Base-by-base conservation (phyloP, 2,329 filamentous ascomycete species). In the Ascochyta fabae region DNA sequence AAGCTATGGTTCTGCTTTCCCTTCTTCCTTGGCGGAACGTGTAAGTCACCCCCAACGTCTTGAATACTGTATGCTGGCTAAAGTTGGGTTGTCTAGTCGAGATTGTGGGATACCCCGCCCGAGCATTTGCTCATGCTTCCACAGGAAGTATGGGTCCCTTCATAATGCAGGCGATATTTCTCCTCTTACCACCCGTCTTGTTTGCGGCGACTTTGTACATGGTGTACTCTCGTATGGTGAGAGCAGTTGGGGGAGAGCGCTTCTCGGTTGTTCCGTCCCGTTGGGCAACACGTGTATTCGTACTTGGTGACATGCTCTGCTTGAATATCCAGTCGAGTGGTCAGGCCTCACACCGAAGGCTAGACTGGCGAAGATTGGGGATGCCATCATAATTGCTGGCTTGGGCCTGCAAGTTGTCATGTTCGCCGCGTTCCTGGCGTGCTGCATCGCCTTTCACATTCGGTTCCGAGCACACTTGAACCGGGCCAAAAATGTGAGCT, bases 331-430 rank as follows among this genome's bases (percentile, higher is more conserved):
- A 27, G 9, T 27, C 26, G 26, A 27, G 26, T 27, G 26, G 26
- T 27, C 26, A 7, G 26, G 26, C 6, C 26, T 27, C 6, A 60
- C 79, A 4, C 46, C 53, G 3, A 55, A 56, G 7, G n/a, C 31
- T 1, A 39, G 51, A 4, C 22, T 42, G 10, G 31, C n/a, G 6
- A 49, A 46, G 13, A 52, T 42, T 13, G 56, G 55, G 7, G 51
- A 64, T 4, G 33, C 5, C 1, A 72, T 86, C 35, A 78, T 87
- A n/a, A 67, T 86, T 7, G 79, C 57, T 1, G 85, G 85, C 0
- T 71, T 88, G 3, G 65, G 80, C 26, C 64, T 86, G n/a, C 85
- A 88, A 64, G 74, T 87, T n/a, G 31, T 83, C 33, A 77, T 83
- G 44, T 86, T 87, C 58, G 77, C 76, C n/a, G 65, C 85, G 12